These are phyloP conservation scores for Parietaria judaica DNA, from an alignment of 306 rosid species.

Conservation along the genomic window DNA sequence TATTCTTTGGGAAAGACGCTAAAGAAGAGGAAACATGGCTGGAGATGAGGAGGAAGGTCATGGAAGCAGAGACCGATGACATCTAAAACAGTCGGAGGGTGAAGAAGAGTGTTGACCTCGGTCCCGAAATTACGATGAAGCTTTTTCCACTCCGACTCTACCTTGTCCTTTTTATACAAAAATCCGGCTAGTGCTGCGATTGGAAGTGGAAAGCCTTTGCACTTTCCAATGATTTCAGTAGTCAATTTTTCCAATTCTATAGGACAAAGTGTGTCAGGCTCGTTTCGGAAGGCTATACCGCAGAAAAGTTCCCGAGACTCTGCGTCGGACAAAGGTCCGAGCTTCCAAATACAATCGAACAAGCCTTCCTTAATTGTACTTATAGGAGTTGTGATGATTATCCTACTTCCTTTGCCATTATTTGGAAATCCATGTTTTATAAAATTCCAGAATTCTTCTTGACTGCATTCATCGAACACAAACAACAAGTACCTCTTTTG, in stretches of 20 bases:
- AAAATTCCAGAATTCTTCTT: not conserved
- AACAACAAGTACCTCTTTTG: not conserved
- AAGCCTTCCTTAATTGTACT: not conserved
- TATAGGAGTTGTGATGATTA: constrained; percentile 11
- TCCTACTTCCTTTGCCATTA: constrained; percentile 9
- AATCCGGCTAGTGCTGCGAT: constrained; percentile 9
- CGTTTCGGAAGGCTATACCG: not conserved
- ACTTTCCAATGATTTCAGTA: constrained; percentile 1
- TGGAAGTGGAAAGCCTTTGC: constrained; percentile 13
- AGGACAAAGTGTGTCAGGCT: not conserved
- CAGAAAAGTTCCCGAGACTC: constrained; percentile 7
- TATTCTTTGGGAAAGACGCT: constrained; percentile 11
- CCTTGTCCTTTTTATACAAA: not conserved
- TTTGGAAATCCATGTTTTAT: constrained; percentile 7
- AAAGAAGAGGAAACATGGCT: constrained; percentile 7
- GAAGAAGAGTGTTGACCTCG: not conserved
- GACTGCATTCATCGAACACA: constrained; percentile 3
- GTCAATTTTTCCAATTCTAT: constrained; percentile 6
- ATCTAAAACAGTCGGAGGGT: not conserved
- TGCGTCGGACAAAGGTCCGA: constrained; percentile 1
- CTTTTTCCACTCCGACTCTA: not conserved
- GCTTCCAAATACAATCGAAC: not conserved
- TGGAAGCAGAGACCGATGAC: constrained; percentile 6
- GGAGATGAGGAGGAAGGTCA: constrained; percentile 4
- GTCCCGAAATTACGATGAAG: not conserved